Percentiles rank a stretch among this genome's conserved stretches.
phyloP scores from a whole-genome alignment of 2,329 filamentous ascomycete species.

The Cladophialophora exuberans region DNA sequence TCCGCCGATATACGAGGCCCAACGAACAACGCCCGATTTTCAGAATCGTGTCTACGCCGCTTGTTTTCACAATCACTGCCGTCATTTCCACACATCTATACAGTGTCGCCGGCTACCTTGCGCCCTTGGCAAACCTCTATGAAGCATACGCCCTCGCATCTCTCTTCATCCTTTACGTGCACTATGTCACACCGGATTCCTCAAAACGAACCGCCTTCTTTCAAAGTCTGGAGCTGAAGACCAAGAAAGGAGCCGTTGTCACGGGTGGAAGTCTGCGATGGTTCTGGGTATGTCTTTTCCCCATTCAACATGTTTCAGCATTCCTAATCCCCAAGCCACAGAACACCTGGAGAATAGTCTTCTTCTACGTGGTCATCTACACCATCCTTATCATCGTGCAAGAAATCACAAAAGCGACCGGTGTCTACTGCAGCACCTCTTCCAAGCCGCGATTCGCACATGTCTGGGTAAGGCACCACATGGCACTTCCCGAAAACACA shows the following conservation, averaged over 20 bases:
- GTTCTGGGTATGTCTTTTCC: conserved; percentile 58
- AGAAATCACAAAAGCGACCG: conserved; percentile 69
- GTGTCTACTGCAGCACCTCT: conserved; percentile 75
- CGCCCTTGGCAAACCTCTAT: conserved; percentile 21
- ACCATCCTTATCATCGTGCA: conserved; percentile 78
- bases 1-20: conserved; percentile 20
- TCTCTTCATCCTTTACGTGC: conserved; percentile 26
- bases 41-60: conserved; percentile 20
- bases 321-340: background rate
- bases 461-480: conserved; percentile 63
- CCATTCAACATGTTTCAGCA: background rate
- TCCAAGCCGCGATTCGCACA: conserved; percentile 76
- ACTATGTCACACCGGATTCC: conserved; percentile 21
- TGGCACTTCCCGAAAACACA: background rate
- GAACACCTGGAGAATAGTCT: conserved; percentile 69
- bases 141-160: conserved; percentile 22
- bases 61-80: conserved; percentile 18
- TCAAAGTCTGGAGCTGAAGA: conserved; percentile 11
- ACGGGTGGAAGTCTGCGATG: conserved; percentile 15
- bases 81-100: conserved; percentile 21
- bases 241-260: conserved; percentile 6
- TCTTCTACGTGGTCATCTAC: conserved; percentile 81
- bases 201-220: conserved; percentile 19
- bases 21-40: conserved; percentile 29
- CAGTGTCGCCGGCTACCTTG: conserved; percentile 16